Percentiles rank a stretch among this genome's conserved stretches.
Evolutionary conservation across 805 yeast species (phyloP).

Genomic region (Hanseniaspora mollemarum): DNA sequence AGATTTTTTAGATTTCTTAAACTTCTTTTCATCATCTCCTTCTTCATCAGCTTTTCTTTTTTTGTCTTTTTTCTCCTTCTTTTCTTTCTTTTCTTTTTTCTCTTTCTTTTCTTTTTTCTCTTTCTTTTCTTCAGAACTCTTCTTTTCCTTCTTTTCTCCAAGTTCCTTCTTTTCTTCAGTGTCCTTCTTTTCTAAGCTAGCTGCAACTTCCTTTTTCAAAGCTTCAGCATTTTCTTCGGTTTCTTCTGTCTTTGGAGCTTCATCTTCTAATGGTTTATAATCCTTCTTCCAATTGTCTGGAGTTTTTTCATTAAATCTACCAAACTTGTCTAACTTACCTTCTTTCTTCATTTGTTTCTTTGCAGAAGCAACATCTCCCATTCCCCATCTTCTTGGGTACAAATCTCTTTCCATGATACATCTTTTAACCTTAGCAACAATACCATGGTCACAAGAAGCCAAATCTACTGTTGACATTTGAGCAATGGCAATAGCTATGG

Average conservation of each 20-base stretch:
- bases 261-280: slow-evolving; percentile 58
- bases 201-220: slow-evolving; percentile 31
- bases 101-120: slow-evolving; percentile 53
- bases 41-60: slow-evolving; percentile 28
- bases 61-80: slow-evolving; percentile 43
- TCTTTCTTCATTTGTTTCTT: slow-evolving; percentile 96
- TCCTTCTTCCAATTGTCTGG: slow-evolving; percentile 84
- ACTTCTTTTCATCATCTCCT: slow-evolving; percentile 28
- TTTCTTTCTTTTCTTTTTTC: slow-evolving; percentile 43
- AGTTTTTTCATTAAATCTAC: slow-evolving; percentile 85
- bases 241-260: slow-evolving; percentile 33
- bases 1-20: slow-evolving; percentile 37
- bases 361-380: slow-evolving; percentile 97
- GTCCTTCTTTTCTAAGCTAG: slow-evolving; percentile 30
- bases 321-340: slow-evolving; percentile 93
- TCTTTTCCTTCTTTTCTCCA: slow-evolving; percentile 42
- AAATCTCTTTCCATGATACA: slow-evolving; percentile 99
- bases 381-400: slow-evolving; percentile 99
- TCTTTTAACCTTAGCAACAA: slow-evolving; percentile 96
- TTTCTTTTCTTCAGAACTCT: slow-evolving; percentile 43
- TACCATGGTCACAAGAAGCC: slow-evolving; percentile 95
- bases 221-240: too few relatives aligned
- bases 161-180: slow-evolving; percentile 36
- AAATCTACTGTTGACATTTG: slow-evolving; percentile 98
- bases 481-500: slow-evolving; percentile 95